Evolutionary conservation across 305 asterid species (phyloP).

Genomic region (Andrographis paniculata): DNA sequence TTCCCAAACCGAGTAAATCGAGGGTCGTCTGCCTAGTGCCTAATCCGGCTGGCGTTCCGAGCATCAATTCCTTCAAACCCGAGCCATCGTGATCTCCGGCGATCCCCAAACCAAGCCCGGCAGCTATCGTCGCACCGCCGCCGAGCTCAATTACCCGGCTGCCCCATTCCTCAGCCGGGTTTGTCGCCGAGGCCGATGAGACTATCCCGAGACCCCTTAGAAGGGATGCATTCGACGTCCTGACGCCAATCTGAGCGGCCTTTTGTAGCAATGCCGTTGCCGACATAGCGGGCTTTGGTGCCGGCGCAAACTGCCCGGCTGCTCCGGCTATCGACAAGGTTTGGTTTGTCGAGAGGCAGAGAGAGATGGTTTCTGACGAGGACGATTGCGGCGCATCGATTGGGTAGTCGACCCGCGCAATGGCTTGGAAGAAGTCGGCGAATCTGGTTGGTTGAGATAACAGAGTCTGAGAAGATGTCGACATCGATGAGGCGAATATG

Average conservation of each 20-base stretch:
- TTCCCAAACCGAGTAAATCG: slow-evolving; percentile 68
- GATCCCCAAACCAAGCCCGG: slow-evolving; percentile 56
- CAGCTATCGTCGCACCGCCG: slow-evolving; percentile 31
- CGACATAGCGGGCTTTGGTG: slow-evolving; percentile 64
- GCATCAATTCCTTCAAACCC: slow-evolving; percentile 62
- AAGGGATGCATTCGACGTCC: slow-evolving; percentile 46
- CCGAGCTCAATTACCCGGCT: slow-evolving; percentile 31
- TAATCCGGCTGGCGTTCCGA: slow-evolving; percentile 46
- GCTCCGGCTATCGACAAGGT: slow-evolving; percentile 44
- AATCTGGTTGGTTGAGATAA: slow-evolving; percentile 38
- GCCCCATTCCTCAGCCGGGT: slow-evolving; percentile 36
- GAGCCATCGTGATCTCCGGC: slow-evolving; percentile 51
- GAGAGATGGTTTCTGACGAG: slow-evolving; percentile 48
- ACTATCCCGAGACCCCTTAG: slow-evolving; percentile 52
- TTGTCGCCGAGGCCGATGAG: slow-evolving; percentile 31
- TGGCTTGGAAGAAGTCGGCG: slow-evolving; percentile 27
- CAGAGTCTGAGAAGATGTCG: slow-evolving; percentile 40
- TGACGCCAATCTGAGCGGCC: slow-evolving; percentile 74
- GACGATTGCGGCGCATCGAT: slow-evolving; percentile 28
- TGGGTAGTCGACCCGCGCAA: not conserved
- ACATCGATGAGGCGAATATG: slow-evolving; percentile 51
- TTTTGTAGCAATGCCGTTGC: slow-evolving; percentile 73
- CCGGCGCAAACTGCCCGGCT: slow-evolving; percentile 48
- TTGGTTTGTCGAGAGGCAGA: slow-evolving; percentile 50
- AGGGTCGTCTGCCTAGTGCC: slow-evolving; percentile 66